These are phyloP conservation scores for Globisporangium cylindrosporum DNA, from an alignment of 352 stramenopile genomes.

Conservation along the genomic window DNA sequence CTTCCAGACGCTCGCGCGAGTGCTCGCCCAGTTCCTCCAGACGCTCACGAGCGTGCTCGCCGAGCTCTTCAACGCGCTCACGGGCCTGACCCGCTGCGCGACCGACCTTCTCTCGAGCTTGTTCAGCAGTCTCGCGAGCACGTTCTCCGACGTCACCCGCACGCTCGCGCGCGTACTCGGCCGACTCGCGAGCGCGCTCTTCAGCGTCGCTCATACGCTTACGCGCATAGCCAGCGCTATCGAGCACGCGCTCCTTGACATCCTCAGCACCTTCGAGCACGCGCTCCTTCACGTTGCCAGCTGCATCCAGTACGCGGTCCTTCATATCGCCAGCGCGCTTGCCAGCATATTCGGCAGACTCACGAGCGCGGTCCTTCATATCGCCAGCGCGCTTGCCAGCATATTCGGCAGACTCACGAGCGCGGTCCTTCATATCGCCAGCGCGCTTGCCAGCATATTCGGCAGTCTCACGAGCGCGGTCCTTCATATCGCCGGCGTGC, in stretches of 20 bases:
- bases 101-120: conserved; percentile 30
- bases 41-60: conserved; percentile 32
- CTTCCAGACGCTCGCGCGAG: conserved; percentile 22
- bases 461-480: background rate
- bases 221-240: background rate
- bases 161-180: conserved; percentile 32
- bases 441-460: background rate
- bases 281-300: background rate
- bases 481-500: background rate
- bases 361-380: conserved; percentile 1
- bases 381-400: conserved; percentile 15
- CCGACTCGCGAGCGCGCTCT: conserved; percentile 1
- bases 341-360: conserved; percentile 26
- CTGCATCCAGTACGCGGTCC: conserved; percentile 30
- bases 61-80: conserved; percentile 26
- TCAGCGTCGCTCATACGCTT: background rate
- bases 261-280: background rate
- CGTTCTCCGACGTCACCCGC: conserved; percentile 18
- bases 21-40: conserved; percentile 31
- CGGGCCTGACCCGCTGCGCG: background rate
- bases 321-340: background rate
- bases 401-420: conserved; percentile 20
- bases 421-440: background rate
- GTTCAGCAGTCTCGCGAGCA: conserved; percentile 28
- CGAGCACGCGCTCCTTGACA: conserved; percentile 1